Evolutionary conservation across 2,329 filamentous ascomycete species (phyloP), one percentile per base, ranked within the genome.

Genomic region (Lasiodiplodia citricola): DNA sequence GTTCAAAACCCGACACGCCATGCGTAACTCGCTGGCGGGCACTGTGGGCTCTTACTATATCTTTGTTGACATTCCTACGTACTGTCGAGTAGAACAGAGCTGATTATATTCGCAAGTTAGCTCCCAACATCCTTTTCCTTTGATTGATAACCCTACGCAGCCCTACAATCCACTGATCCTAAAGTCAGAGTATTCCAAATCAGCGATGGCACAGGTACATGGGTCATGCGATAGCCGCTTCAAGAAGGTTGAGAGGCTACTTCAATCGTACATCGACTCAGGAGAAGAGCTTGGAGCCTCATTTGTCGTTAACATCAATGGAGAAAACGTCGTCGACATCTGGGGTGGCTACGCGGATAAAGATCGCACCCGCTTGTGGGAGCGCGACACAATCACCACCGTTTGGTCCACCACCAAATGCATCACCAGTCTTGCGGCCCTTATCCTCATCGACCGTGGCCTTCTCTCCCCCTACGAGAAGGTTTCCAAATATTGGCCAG

Each of bases 271-370:
- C 31, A 54, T 86, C 23, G 71, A 74, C 8, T 76, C 73, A 0
- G 81, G 77, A n/a, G 73, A 79, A 2, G 83, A 86, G 54, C 66
- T 84, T 8, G 84, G 84, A 2, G 83, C 81, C 21, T 82, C 81
- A 0, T 73, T 86, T 23, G 76, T 73, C 23, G 76, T 85, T 63
- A 82, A 77, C 66, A 72, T 83, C 18, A 74, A 80, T 57, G 83
- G 82, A n/a, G 68, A 78, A n/a, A 75, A 77, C 28, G 81, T 82
- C 18, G 72, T 85, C n/a, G 81, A 85, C 70, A 70, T 85, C 21
- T 85, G 81, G 81, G 83, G 81, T 16, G 83, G 83, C 2, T 75
- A 78, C 67, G 69, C 73, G 6, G 80, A 82, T 67, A 62, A 69
- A 10, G 73, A 66, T 0, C 72, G 72, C 1, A 79, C 72, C 1